A percentile compares a stretch with the other conserved stretches of the same genome.
Evolutionary conservation across 2,329 filamentous ascomycete genomes (phyloP).

Genomic region (Mollisia scopiformis): DNA sequence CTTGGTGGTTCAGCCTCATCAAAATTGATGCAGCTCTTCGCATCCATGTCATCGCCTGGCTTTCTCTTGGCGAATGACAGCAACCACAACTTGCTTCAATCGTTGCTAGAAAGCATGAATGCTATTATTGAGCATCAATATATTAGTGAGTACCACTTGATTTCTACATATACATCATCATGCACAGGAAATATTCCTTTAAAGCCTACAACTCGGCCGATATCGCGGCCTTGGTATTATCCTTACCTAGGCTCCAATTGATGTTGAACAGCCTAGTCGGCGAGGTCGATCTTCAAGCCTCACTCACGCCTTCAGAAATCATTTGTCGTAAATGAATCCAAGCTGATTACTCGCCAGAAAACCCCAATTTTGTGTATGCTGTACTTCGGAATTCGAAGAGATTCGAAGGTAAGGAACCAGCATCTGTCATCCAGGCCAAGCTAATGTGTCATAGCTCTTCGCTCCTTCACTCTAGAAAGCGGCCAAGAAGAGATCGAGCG

Average conservation of each 20-base stretch:
- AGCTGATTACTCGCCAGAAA: no score
- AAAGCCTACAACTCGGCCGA: constrained; percentile 4
- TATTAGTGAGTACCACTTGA: constrained; percentile 56
- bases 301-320: no score
- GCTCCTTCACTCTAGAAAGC: constrained; percentile 88
- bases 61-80: constrained; percentile 92
- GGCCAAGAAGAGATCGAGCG: constrained; percentile 90
- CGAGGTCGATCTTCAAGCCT: no score
- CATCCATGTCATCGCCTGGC: constrained; percentile 89
- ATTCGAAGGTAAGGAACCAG: constrained; percentile 59
- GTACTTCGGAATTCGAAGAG: constrained; percentile 79
- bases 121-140: constrained; percentile 90
- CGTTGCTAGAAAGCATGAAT: constrained; percentile 86
- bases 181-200: background rate
- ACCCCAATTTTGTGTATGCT: constrained; percentile 78
- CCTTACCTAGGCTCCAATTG: constrained; percentile 19
- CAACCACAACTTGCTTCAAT: constrained; percentile 81
- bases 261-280: no score
- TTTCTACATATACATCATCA: background rate
- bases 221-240: constrained; percentile 14
- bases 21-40: constrained; percentile 85
- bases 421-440: background rate
- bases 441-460: constrained; percentile 54
- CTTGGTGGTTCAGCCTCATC: constrained; percentile 75
- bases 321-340: no score